A percentile compares a stretch with the other conserved stretches of the same genome.
Conservation (phyloP, 441 rosid species). For the Pelargonium fulgidum region DNA sequence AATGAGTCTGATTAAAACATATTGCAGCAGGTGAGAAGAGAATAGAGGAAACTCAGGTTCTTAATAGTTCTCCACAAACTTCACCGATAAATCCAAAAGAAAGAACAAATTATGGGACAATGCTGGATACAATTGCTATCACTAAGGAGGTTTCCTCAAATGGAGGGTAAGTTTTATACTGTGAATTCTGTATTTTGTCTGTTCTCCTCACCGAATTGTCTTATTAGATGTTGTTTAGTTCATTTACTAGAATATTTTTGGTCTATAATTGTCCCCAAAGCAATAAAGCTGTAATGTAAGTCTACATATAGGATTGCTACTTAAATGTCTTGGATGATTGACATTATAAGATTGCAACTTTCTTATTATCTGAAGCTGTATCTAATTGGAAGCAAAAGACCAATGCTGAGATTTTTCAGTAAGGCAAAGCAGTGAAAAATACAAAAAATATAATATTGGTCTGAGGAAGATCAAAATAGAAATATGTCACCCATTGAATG, state of each 20-base stretch:
- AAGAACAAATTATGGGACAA: slow-evolving; percentile 33
- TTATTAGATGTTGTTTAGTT: background rate
- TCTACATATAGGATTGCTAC: too few relatives aligned
- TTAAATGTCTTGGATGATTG: too few relatives aligned
- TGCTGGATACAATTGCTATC: slow-evolving; percentile 21
- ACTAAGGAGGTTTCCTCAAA: slow-evolving; percentile 26
- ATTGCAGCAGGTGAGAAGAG: slow-evolving; percentile 48
- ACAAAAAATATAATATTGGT: background rate
- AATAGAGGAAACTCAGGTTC: slow-evolving; percentile 32
- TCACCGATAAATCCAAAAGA: slow-evolving; percentile 31
- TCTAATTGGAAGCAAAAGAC: too few relatives aligned
- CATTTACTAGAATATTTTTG: background rate
- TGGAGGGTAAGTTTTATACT: slow-evolving; percentile 45
- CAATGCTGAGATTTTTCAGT: too few relatives aligned
- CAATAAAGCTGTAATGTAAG: too few relatives aligned
- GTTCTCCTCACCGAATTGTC: background rate
- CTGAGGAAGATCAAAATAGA: background rate
- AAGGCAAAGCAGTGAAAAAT: too few relatives aligned
- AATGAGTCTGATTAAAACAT: slow-evolving; percentile 26
- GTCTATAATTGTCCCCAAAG: too few relatives aligned
- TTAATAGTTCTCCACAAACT: slow-evolving; percentile 32
- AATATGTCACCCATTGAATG: background rate
- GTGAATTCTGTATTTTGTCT: slow-evolving; percentile 8
- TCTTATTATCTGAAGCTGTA: too few relatives aligned
- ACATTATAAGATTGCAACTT: too few relatives aligned